Conservation (phyloP, 129 eudicot genomes). For the Tagetes erecta region DNA sequence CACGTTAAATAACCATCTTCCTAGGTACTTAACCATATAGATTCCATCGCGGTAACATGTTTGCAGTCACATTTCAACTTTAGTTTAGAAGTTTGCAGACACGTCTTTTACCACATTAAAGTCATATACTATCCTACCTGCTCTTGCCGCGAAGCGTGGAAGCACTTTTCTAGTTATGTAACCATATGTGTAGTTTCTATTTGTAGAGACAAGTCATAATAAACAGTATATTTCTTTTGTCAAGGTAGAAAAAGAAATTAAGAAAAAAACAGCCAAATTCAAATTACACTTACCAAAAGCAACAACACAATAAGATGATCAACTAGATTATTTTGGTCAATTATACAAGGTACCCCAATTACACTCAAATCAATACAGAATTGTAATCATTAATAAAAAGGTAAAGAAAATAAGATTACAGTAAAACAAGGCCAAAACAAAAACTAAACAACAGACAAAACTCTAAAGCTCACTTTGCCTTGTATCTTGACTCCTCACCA, state of each 20-base stretch:
- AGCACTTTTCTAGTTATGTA: not conserved
- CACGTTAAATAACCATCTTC: too few species aligned
- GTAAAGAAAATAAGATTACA: slow-evolving; percentile 27
- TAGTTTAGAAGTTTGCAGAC: too few species aligned
- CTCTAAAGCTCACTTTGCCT: slow-evolving; percentile 35
- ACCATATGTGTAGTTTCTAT: not conserved
- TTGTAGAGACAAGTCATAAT: not conserved
- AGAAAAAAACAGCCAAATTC: not conserved
- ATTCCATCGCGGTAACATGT: too few species aligned
- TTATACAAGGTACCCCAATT: slow-evolving; percentile 24
- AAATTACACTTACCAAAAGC: not conserved
- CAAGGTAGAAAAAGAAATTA: not conserved
- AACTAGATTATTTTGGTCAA: slow-evolving; percentile 22
- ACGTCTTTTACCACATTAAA: too few species aligned
- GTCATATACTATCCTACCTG: too few species aligned
- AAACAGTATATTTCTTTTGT: not conserved
- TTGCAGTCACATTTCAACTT: too few species aligned
- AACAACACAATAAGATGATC: slow-evolving; percentile 7
- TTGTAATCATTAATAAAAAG: slow-evolving; percentile 1
- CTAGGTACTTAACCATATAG: too few species aligned
- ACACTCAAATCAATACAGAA: slow-evolving; percentile 12
- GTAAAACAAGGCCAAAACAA: slow-evolving; percentile 10
- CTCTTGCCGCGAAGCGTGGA: too few species aligned
- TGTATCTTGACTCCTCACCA: slow-evolving; percentile 15
- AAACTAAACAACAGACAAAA: slow-evolving; percentile 40